These are phyloP conservation scores for Alternaria brassicicola DNA, from an alignment of 2,329 filamentous ascomycete species.

Conservation along the genomic window DNA sequence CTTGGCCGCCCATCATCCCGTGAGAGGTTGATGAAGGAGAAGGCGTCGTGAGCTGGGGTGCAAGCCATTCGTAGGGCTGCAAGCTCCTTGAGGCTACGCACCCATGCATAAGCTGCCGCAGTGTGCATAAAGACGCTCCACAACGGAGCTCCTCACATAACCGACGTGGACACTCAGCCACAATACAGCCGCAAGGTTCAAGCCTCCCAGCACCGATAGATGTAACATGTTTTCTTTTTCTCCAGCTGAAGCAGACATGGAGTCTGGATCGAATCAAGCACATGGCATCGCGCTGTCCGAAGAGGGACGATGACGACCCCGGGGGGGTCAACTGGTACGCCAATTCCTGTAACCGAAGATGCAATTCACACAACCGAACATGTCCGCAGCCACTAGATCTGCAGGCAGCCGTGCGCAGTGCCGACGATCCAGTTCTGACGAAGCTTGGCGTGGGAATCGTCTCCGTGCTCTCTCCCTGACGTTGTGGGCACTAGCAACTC, in stretches of 20 bases:
- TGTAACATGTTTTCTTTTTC: conserved; percentile 1
- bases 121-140: conserved; percentile 20
- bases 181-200: conserved; percentile 1
- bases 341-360: background rate
- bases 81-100: conserved; percentile 3
- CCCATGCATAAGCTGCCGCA: conserved; percentile 14
- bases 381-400: conserved; percentile 18
- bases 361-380: conserved; percentile 1
- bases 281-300: conserved; percentile 3
- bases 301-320: conserved; percentile 1
- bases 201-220: background rate
- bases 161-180: background rate
- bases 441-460: background rate
- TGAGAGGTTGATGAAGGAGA: conserved; percentile 24
- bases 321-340: background rate
- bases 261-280: conserved; percentile 3
- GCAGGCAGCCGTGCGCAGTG: conserved; percentile 18
- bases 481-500: conserved; percentile 7
- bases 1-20: conserved; percentile 9
- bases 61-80: conserved; percentile 21
- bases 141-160: conserved; percentile 10
- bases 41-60: conserved; percentile 18
- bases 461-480: conserved; percentile 7
- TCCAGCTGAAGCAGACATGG: background rate
- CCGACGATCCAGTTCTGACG: conserved; percentile 24